phyloP scores from a whole-genome alignment of 2,329 filamentous ascomycete genomes.

The Arthrobotrys pseudoclavata region DNA sequence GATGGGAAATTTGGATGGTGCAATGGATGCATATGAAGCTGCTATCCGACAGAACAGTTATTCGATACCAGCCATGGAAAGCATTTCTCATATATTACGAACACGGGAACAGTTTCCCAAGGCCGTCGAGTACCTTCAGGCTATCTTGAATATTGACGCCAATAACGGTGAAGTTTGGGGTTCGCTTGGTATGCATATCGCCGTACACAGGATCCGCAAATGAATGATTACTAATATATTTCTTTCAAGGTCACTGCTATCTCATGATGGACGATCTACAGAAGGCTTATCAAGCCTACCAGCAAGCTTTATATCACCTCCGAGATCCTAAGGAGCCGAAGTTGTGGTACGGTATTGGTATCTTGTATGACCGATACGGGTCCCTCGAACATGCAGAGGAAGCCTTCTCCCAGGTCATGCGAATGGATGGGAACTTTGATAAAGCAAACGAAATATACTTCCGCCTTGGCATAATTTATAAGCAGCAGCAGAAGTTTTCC shows the following conservation, averaged over 20 bases:
- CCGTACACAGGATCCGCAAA: slow-evolving; percentile 39
- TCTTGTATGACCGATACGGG: slow-evolving; percentile 95
- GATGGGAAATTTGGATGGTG: slow-evolving; percentile 88
- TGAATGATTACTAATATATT: slow-evolving; percentile 31
- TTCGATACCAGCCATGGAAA: slow-evolving; percentile 92
- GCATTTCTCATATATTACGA: slow-evolving; percentile 90
- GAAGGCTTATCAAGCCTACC: slow-evolving; percentile 96
- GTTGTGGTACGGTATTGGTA: slow-evolving; percentile 98
- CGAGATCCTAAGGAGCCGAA: slow-evolving; percentile 97
- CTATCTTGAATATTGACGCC: slow-evolving; percentile 88
- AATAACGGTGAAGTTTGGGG: slow-evolving; percentile 97
- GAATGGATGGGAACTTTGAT: slow-evolving; percentile 96
- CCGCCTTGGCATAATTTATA: slow-evolving; percentile 98
- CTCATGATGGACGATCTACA: slow-evolving; percentile 99
- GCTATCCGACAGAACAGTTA: slow-evolving; percentile 88
- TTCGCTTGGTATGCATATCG: slow-evolving; percentile 78
- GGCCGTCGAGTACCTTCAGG: slow-evolving; percentile 91
- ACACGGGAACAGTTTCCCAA: slow-evolving; percentile 94
- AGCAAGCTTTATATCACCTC: slow-evolving; percentile 92
- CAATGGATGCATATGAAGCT: slow-evolving; percentile 89
- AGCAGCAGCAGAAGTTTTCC: slow-evolving; percentile 93
- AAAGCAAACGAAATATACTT: slow-evolving; percentile 99
- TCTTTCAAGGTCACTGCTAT: slow-evolving; percentile 85
- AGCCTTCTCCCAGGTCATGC: slow-evolving; percentile 98
- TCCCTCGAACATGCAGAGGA: slow-evolving; percentile 97